These are phyloP conservation scores for Bauhinia variegata DNA, from an alignment of 306 rosid genomes.

Conservation along the genomic window DNA sequence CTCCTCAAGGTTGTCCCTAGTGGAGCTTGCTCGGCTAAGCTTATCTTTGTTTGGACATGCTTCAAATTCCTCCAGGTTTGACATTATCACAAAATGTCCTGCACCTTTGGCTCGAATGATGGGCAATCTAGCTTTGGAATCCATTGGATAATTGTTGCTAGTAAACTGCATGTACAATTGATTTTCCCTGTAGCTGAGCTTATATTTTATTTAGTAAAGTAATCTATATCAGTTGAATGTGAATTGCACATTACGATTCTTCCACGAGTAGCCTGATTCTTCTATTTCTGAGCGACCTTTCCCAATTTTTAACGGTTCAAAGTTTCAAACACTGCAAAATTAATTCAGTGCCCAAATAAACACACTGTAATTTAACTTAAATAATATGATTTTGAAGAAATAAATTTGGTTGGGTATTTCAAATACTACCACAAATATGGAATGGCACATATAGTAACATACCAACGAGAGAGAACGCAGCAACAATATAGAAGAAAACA, in stretches of 20 bases:
- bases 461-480: background rate
- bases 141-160: slow-evolving; percentile 31
- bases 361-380: too few relatives aligned
- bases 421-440: background rate
- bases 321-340: too few relatives aligned
- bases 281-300: too few relatives aligned
- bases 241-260: too few relatives aligned
- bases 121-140: slow-evolving; percentile 49
- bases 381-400: too few relatives aligned
- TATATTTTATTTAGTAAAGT: too few relatives aligned
- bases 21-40: slow-evolving; percentile 57
- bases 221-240: too few relatives aligned
- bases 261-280: too few relatives aligned
- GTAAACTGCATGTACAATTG: background rate
- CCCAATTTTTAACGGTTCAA: too few relatives aligned
- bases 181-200: background rate
- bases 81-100: slow-evolving; percentile 60
- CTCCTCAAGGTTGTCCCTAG: slow-evolving; percentile 67
- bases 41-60: slow-evolving; percentile 67
- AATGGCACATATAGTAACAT: background rate
- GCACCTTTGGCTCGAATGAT: slow-evolving; percentile 48
- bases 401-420: too few relatives aligned
- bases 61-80: slow-evolving; percentile 63
- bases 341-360: too few relatives aligned
- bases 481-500: background rate